Conservation (phyloP, 1,139 yeast species). For the Geotrichum aggregatum region DNA sequence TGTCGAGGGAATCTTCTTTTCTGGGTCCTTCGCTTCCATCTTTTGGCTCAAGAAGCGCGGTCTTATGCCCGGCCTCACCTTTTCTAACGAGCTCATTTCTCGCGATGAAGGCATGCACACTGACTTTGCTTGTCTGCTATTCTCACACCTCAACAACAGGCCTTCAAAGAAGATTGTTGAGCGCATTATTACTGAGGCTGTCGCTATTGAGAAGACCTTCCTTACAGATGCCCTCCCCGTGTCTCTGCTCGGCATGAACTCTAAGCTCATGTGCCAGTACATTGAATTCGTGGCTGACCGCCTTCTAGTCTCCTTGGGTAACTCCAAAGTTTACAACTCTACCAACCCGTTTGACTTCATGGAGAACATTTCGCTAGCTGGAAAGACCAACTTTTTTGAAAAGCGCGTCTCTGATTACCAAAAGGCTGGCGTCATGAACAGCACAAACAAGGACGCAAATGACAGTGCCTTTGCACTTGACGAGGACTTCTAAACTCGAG, state of each 20-base stretch:
- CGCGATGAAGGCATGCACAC: conserved; percentile 99
- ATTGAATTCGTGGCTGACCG: conserved; percentile 97
- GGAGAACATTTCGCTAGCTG: conserved; percentile 97
- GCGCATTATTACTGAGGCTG: conserved; percentile 91
- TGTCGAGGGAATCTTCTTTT: conserved; percentile 96
- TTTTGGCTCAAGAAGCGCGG: conserved; percentile 98
- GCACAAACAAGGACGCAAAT: conserved; percentile 41
- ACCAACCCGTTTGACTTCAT: conserved; percentile 95
- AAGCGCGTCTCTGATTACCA: conserved; percentile 98
- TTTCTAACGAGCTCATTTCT: conserved; percentile 92
- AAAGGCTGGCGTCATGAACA: conserved; percentile 97
- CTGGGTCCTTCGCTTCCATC: conserved; percentile 96
- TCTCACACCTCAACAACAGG: conserved; percentile 86
- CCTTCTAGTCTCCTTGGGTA: conserved; percentile 82
- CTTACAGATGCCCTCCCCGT: conserved; percentile 92
- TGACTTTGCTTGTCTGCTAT: conserved; percentile 93
- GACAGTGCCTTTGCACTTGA: conserved; percentile 46
- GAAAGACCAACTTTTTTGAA: conserved; percentile 98
- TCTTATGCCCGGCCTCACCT: conserved; percentile 95
- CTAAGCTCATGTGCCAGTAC: conserved; percentile 89
- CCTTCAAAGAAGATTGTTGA: conserved; percentile 76
- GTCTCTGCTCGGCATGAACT: conserved; percentile 88
- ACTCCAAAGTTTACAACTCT: conserved; percentile 79
- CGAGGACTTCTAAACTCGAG: conserved; percentile 42
- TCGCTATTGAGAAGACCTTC: conserved; percentile 86